phyloP scores from a whole-genome alignment of 352 stramenopile genomes.

The Phytopythium boreale region DNA sequence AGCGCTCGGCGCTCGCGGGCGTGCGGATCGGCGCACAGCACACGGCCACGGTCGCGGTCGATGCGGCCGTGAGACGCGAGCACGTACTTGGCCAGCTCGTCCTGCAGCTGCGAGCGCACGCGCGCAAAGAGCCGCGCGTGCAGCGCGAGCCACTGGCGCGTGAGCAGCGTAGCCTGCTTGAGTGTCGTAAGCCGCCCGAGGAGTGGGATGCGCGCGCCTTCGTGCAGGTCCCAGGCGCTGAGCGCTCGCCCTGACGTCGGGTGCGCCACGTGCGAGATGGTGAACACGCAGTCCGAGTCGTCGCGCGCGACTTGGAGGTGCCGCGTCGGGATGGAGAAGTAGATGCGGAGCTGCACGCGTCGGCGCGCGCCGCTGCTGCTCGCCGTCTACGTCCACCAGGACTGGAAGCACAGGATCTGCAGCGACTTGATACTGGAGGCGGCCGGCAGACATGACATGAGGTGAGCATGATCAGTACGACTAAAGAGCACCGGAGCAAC shows the following conservation, averaged over 20 bases:
- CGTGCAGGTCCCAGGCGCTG: conserved; percentile 62
- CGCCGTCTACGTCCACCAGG: conserved; percentile 61
- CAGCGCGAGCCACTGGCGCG: conserved; percentile 62
- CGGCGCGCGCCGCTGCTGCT: conserved; percentile 17
- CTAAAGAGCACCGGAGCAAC: too few relatives aligned
- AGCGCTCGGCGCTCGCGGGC: conserved; percentile 6
- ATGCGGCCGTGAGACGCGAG: conserved; percentile 29
- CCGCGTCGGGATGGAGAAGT: conserved; percentile 63
- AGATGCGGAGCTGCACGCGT: conserved; percentile 29
- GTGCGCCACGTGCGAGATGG: conserved; percentile 66
- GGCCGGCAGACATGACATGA: background rate
- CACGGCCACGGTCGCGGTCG: conserved; percentile 21
- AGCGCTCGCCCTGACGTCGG: conserved; percentile 36
- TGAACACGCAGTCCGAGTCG: conserved; percentile 68
- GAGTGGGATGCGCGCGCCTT: conserved; percentile 56
- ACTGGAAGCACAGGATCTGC: conserved; percentile 68
- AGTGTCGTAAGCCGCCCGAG: conserved; percentile 66
- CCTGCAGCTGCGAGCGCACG: conserved; percentile 41
- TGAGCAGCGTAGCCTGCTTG: conserved; percentile 69
- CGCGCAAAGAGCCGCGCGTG: conserved; percentile 39
- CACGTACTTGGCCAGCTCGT: conserved; percentile 62
- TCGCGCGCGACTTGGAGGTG: conserved; percentile 68
- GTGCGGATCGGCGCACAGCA: conserved; percentile 56
- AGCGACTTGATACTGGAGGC: conserved; percentile 36
- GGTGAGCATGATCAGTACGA: background rate